Base-by-base conservation (phyloP, 495 filamentous ascomycete species). In the Tuber microsphaerosporum region DNA sequence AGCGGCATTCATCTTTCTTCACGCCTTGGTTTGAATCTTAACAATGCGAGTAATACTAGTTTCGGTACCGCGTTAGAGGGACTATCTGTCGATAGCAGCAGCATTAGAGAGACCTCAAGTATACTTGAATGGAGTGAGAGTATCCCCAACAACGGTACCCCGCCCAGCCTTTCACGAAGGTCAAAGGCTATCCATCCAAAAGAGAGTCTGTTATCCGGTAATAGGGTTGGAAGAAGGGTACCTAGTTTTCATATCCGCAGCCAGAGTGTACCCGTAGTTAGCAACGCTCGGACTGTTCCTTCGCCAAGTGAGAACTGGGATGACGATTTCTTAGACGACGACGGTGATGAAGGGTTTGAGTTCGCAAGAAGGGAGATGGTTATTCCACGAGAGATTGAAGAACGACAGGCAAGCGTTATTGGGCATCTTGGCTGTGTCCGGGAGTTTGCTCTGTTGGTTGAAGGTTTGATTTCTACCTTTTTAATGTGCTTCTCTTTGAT, bases 161-260 rank as follows among this genome's bases (percentile, higher is more conserved):
- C 61, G 19, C 73, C 56, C 70, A 70, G 14, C 78, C 77, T 51
- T 75, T 79, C 61, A 73, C 77, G 8, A 88, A 87, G 94, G 73
- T 94, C 95, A 17, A 91, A 91, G 76, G 97, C 94, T 17, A 92
- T 96, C 61, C 94, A 97, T 85, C 93, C 92, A 3, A 97, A 96
- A 84, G 93, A 97, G 83, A 80, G 81, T 88, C 90, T 80, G 86
- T 71, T 81, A 26, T 51, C 51, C 46, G 71, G 71, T 19, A 65
- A 73, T n/a, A 77, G 78, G 39, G 85, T 89, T 42, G 92, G 88
- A 77, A 91, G 94, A 69, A 92, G 93, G 78, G 89, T 89, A 22
- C 91, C 93, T 45, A 92, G 87, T 2, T 85, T 93, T 37, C 95
- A 98, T 83, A 86, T 97, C 69, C 90, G 95, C 70, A 97, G 95